Conservation (phyloP, 2,329 filamentous ascomycete genomes). For the Scolecobasidium constrictum region DNA sequence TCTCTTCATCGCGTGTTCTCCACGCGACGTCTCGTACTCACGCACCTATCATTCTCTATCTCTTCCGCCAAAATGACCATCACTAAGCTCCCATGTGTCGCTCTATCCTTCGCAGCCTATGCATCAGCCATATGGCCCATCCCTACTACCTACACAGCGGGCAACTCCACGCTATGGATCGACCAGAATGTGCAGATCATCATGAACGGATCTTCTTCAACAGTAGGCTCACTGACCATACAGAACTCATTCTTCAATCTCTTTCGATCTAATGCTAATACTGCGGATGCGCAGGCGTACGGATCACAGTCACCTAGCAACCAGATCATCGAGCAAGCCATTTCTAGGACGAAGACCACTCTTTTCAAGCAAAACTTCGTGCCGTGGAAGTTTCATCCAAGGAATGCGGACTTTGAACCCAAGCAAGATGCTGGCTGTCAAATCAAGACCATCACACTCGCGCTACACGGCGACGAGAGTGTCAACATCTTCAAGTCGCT, state of each 20-base stretch:
- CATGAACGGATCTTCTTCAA: conserved; percentile 20
- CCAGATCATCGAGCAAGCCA: conserved; percentile 36
- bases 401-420: conserved; percentile 57
- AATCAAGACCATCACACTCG: conserved; percentile 50
- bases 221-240: conserved; percentile 2
- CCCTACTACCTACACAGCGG: conserved; percentile 25
- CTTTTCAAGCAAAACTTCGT: conserved; percentile 61
- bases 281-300: not conserved
- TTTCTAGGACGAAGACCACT: conserved; percentile 45
- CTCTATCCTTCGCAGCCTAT: conserved; percentile 12
- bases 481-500: conserved; percentile 47
- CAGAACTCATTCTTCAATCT: not conserved
- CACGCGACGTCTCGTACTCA: not conserved
- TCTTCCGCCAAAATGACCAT: not conserved
- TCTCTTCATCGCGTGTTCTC: not conserved
- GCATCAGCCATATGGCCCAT: conserved; percentile 32
- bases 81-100: not conserved
- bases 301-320: no score
- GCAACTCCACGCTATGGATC: conserved; percentile 30
- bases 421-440: conserved; percentile 32
- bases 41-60: not conserved
- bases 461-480: conserved; percentile 50
- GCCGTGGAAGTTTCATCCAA: conserved; percentile 66
- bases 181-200: conserved; percentile 25
- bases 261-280: not conserved